Conservation (phyloP, 352 stramenopile genomes). For the Phytophthora constricta region DNA sequence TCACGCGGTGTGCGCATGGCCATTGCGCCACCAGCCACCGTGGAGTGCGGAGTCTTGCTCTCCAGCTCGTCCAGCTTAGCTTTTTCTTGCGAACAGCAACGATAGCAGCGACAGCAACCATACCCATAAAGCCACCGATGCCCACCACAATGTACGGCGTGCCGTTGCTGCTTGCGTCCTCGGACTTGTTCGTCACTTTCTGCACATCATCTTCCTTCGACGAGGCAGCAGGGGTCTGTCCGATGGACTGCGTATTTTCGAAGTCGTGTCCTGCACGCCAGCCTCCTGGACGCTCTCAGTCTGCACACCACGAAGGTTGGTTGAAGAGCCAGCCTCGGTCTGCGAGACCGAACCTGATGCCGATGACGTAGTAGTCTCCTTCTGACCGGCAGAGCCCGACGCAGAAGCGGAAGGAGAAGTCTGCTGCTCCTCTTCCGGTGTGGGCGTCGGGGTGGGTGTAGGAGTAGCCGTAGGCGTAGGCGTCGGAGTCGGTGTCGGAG, state of each 20-base stretch:
- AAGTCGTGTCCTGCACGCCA: slow-evolving; percentile 6
- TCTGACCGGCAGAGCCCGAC: slow-evolving; percentile 23
- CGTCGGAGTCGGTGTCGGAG: slow-evolving; percentile 27
- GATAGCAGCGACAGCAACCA: slow-evolving; percentile 60
- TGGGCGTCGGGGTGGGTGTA: slow-evolving; percentile 8
- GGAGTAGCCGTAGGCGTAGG: slow-evolving; percentile 2
- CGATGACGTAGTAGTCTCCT: slow-evolving; percentile 11
- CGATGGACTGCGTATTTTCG: slow-evolving; percentile 19
- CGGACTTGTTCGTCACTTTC: slow-evolving; percentile 46
- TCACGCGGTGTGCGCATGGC: slow-evolving; percentile 62
- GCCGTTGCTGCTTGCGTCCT: not conserved
- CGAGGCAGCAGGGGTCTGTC: slow-evolving; percentile 20
- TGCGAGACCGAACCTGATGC: slow-evolving; percentile 14
- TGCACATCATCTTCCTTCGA: slow-evolving; percentile 40
- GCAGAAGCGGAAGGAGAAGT: slow-evolving; percentile 17
- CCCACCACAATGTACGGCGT: slow-evolving; percentile 44
- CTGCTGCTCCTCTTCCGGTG: slow-evolving; percentile 8
- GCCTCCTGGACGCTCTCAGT: slow-evolving; percentile 17
- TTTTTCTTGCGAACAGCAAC: slow-evolving; percentile 78
- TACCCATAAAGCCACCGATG: slow-evolving; percentile 41
- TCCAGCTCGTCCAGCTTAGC: slow-evolving; percentile 60
- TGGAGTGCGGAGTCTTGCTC: slow-evolving; percentile 54
- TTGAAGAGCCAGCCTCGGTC: slow-evolving; percentile 18
- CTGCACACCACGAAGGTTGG: slow-evolving; percentile 29
- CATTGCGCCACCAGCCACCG: slow-evolving; percentile 33